Percentiles rank a stretch among this genome's conserved stretches.
phyloP scores from a whole-genome alignment of 2,329 filamentous ascomycete genomes.

The Colletotrichum simmondsii region DNA sequence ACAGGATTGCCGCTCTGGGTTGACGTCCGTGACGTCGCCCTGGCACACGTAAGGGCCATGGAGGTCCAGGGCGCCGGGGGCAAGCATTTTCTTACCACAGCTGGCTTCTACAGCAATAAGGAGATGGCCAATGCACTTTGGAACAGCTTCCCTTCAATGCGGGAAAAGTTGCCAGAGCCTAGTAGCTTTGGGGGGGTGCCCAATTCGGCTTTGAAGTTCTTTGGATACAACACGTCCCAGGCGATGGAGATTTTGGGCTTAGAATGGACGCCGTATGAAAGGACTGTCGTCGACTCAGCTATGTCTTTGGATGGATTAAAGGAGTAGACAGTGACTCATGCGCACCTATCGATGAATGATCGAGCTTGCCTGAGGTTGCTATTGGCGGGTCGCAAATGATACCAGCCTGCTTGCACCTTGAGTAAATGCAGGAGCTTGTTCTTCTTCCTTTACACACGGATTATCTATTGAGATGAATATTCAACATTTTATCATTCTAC shows the following conservation, averaged over 20 bases:
- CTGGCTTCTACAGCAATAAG: slow-evolving; percentile 36
- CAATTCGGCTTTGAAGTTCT: slow-evolving; percentile 1
- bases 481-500: too few species aligned
- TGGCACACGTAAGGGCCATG: slow-evolving; percentile 41
- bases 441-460: too few species aligned
- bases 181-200: slow-evolving; percentile 25
- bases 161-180: slow-evolving; percentile 38
- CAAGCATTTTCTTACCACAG: slow-evolving; percentile 42
- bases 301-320: neutral
- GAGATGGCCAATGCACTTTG: slow-evolving; percentile 38
- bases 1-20: slow-evolving; percentile 36
- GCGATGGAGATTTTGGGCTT: slow-evolving; percentile 60
- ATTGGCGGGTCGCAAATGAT: too few species aligned
- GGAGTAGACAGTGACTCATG: neutral
- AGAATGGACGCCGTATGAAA: slow-evolving; percentile 57
- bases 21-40: slow-evolving; percentile 43
- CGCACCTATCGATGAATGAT: too few species aligned
- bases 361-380: too few species aligned
- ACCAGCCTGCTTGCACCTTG: too few species aligned
- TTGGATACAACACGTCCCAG: slow-evolving; percentile 47
- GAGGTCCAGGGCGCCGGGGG: slow-evolving; percentile 37
- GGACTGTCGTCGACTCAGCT: slow-evolving; percentile 56
- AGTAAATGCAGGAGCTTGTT: too few species aligned
- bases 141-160: slow-evolving; percentile 36
- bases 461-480: too few species aligned